Evolutionary conservation across 1,139 yeast genomes (phyloP), one percentile per base, ranked within the genome.

Genomic region (Sugiyamaella xylanicola): DNA sequence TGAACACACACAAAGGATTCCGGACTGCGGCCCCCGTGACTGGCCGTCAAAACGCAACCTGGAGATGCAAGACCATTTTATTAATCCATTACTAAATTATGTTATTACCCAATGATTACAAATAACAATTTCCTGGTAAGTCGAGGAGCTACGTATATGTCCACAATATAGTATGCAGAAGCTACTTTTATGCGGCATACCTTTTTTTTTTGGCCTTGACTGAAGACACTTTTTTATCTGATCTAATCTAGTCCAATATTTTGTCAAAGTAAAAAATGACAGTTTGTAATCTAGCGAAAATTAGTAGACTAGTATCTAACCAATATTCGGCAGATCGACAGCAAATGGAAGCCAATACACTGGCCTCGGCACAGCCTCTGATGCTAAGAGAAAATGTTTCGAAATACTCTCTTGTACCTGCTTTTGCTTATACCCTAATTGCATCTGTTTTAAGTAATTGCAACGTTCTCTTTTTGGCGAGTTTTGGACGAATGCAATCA

Each of bases 181-280:
- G 5, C 8, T 9, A 25, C 5, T 25, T n/a, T 36, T 21, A 43
- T 35, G 47, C 47, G 47, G 27, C n/a, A n/a, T n/a, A 27, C 47
- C 29, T 5, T 9, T 5, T 25, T 25, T 43, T 27, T 22, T 25
- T 25, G 8, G 9, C 5, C 8, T 25, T 25, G 29, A 5, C 29
- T 25, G 8, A 25, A 25, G 5, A 25, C n/a, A 9, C 29, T 9
- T 25, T 25, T 13, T 41, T 21, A 19, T 20, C 27, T 25, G 9
- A 25, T 25, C 29, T 25, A n/a, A n/a, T n/a, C n/a, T n/a, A n/a
- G n/a, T n/a, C n/a, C n/a, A n/a, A n/a, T n/a, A n/a, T n/a, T n/a
- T n/a, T n/a, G n/a, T n/a, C n/a, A n/a, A n/a, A n/a, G n/a, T n/a
- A n/a, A n/a, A n/a, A n/a, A n/a, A n/a, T n/a, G n/a, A n/a, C n/a